Base-by-base conservation (phyloP, 2,329 filamentous ascomycete genomes). In the Fusarium sambucinum region DNA sequence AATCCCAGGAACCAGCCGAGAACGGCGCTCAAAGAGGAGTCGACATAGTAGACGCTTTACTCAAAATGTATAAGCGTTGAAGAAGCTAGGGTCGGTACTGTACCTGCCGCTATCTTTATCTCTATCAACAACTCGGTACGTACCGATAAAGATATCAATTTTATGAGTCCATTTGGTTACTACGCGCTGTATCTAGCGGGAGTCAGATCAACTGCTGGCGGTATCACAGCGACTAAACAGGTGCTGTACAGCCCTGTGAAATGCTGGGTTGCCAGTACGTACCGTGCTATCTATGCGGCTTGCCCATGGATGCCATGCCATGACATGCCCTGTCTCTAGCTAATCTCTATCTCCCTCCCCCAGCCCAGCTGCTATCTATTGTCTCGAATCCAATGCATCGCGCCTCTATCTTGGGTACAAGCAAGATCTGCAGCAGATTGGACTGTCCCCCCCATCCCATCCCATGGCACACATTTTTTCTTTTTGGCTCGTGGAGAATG, bases 61-160 rank as follows among this genome's bases (percentile, higher is more conserved):
- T 23, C 7, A 35, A 59, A 9, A 27, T 7, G 52, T 66, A 23
- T 25, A 69, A 69, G 66, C 45, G 66, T 13, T 11, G 10, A 19
- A 3, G 1, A 14, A n/a, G 33, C 52, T 57, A 62, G 29, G 48
- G 52, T 56, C 59, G 64, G 68, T 73, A 71, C 70, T 68, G 50
- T 42, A 55, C 33, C 46, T 56, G 46, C 56, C 57, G 68, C 63
- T 73, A 73, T 73, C 70, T 72, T 53, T 68, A 50, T 59, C 59
- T 51, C 51, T 70, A 68, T 69, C 70, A 62, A 30, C 16, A 33
- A 29, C 14, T 14, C 8, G 33, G 70, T 73, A 73, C 71, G 71
- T 73, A 73, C 71, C 63, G 63, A 59, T 73, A 73, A 73, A 72
- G 47, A 50, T 38, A 50, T 6, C 47, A n/a, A 50, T 50, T 37